A percentile compares a stretch with the other conserved stretches of the same genome.
phyloP scores from a whole-genome alignment of 129 eudicot genomes.

The Artemisia annua region DNA sequence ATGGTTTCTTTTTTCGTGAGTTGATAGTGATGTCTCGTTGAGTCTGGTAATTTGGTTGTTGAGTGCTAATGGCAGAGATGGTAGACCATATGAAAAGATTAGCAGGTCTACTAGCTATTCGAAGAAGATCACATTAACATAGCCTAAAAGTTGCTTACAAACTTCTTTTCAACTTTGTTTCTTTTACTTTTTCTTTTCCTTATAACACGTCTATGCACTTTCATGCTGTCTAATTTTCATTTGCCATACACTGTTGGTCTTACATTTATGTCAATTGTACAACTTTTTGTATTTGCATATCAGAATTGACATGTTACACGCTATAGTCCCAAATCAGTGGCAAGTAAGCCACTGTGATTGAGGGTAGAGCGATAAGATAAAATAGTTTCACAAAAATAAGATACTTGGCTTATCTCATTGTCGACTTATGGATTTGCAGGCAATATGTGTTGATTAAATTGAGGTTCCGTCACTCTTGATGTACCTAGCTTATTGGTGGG shows the following conservation, averaged over 20 bases:
- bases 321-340: neutral
- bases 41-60: conserved; percentile 27
- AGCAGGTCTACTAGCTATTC: neutral
- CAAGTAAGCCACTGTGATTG: neutral
- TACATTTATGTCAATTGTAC: neutral
- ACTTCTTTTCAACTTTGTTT: conserved; percentile 35
- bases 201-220: conserved; percentile 33
- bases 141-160: conserved; percentile 27
- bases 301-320: neutral
- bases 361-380: neutral
- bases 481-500: conserved; percentile 30
- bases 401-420: neutral
- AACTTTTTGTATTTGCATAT: neutral
- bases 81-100: conserved; percentile 16
- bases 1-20: conserved; percentile 15
- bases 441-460: neutral
- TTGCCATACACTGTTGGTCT: conserved; percentile 11
- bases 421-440: conserved; percentile 8
- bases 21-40: conserved; percentile 13
- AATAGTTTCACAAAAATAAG: neutral
- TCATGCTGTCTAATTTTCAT: conserved; percentile 32
- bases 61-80: neutral
- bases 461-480: conserved; percentile 12
- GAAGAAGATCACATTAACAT: conserved; percentile 23
- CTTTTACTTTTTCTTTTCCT: conserved; percentile 31